Percentiles rank a stretch among this genome's conserved stretches.
Evolutionary conservation across 2,329 filamentous ascomycete species (phyloP).

Genomic region (Colletotrichum shisoi): DNA sequence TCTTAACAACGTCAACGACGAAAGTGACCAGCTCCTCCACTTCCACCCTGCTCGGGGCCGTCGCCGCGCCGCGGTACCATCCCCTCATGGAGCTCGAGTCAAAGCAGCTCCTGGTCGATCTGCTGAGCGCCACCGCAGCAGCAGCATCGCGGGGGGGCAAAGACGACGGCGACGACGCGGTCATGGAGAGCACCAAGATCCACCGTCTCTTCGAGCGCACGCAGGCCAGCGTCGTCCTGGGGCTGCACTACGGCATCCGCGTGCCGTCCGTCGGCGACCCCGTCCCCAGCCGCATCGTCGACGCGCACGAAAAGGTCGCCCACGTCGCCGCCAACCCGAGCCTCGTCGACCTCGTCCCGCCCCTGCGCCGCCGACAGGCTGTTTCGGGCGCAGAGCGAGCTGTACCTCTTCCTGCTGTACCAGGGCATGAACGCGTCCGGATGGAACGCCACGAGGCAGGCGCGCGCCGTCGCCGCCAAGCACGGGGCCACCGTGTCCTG

Average conservation of each 20-base stretch:
- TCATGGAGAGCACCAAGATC: conserved; percentile 41
- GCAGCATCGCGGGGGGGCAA: background rate
- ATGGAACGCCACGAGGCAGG: conserved; percentile 48
- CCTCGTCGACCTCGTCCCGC: conserved; percentile 54
- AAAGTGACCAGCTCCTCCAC: conserved; percentile 1
- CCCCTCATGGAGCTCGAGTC: conserved; percentile 57
- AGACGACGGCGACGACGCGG: background rate
- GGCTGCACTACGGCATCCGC: conserved; percentile 50
- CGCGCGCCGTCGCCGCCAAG: conserved; percentile 45
- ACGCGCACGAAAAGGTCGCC: conserved; percentile 45
- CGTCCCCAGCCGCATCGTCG: conserved; percentile 42
- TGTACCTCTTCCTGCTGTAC: conserved; percentile 44
- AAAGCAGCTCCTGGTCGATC: conserved; percentile 53
- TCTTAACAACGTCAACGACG: too few relatives aligned
- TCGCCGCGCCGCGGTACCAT: conserved; percentile 49
- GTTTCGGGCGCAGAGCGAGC: conserved; percentile 44
- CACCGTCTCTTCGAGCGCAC: conserved; percentile 48
- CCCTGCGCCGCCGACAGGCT: conserved; percentile 51
- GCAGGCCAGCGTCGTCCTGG: conserved; percentile 51
- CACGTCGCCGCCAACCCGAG: conserved; percentile 42
- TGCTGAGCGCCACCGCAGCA: conserved; percentile 44
- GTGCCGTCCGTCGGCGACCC: conserved; percentile 44
- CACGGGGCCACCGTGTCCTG: conserved; percentile 17
- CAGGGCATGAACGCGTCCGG: conserved; percentile 40
- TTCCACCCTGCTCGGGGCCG: conserved; percentile 38